Evolutionary conservation across 805 yeast species (phyloP).

Genomic region (Diddensiella transvaalensis): DNA sequence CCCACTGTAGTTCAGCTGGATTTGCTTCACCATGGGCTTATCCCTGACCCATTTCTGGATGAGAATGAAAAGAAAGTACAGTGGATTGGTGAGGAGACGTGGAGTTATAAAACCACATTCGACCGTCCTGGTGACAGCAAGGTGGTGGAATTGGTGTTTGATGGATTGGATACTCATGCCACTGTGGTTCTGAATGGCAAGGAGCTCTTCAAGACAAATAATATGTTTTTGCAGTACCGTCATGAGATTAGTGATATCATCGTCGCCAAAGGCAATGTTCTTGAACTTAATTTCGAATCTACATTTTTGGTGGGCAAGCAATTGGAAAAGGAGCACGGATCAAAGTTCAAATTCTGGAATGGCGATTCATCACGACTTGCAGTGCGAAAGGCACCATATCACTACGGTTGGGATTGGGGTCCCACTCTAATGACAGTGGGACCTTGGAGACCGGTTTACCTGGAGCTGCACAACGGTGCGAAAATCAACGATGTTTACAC

Average conservation of each 20-base stretch:
- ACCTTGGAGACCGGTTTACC: conserved; percentile 39
- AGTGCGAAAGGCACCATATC: conserved; percentile 51
- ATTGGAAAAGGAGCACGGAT: background rate
- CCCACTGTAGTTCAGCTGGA: conserved; percentile 28
- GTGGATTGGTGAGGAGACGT: conserved; percentile 47
- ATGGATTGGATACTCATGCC: conserved; percentile 21
- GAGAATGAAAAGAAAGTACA: conserved; percentile 41
- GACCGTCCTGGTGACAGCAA: background rate
- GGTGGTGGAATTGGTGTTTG: conserved; percentile 16
- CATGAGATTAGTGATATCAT: conserved; percentile 5
- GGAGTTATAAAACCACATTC: conserved; percentile 39
- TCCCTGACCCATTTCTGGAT: conserved; percentile 45
- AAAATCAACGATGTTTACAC: conserved; percentile 4
- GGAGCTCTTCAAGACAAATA: conserved; percentile 36
- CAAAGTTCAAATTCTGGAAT: background rate
- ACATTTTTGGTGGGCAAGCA: background rate
- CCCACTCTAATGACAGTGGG: conserved; percentile 43
- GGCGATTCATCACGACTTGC: conserved; percentile 31
- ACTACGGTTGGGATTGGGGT: conserved; percentile 61
- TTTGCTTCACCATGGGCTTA: conserved; percentile 35
- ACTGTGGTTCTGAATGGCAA: conserved; percentile 23
- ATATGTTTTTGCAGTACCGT: conserved; percentile 32
- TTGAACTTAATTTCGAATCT: conserved; percentile 1
- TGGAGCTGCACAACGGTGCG: conserved; percentile 23
- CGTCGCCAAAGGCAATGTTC: background rate